Base-by-base conservation (phyloP, 2,329 filamentous ascomycete species). In the Colletotrichum kahawae region DNA sequence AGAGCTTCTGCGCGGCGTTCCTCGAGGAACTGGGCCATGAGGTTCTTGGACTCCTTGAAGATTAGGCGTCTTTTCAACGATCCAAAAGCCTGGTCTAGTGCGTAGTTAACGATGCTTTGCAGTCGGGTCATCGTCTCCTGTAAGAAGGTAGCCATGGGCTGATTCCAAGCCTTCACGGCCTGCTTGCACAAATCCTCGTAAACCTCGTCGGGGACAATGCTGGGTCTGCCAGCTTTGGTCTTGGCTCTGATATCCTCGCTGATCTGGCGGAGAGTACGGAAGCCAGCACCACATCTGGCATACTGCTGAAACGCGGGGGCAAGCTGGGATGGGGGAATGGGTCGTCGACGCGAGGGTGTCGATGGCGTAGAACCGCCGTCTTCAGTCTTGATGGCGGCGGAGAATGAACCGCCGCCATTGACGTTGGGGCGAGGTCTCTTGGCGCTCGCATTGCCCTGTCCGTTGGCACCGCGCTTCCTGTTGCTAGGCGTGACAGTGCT, bases 131-230 rank as follows among this genome's bases (percentile, higher is more conserved):
- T 87, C 0, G 90, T 88, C 7, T 85, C 81, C 5, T 83, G 78
- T 7, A 91, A 81, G 60, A 91, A 90, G 0, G 79, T 84, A 0
- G 87, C 80, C 62, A 92, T 85, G 0, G 92, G 91, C 0, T 79
- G 79, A 2, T 87, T 79, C 93, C 93, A 95, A 2, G 90, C 88
- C 9, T 82, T 80, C 2, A 94, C 88, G 0, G 90, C 89, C n/a
- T 89, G 83, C 18, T 87, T 84, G 60, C 90, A 91, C 18, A 94
- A 85, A 0, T 86, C 85, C 33, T 92, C 88, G 27, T 92, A 91
- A 0, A 93, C 91, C 48, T 90, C 89, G 0, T 90, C 88, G 0
- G 92, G 89, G 0, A 91, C 89, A 1, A 92, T 86, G 8, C 89
- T 88, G 0, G 91, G 91, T 77, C 92, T 86, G 0, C 92, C 92